Conservation (phyloP, 805 yeast genomes). For the Kockiozyma suomiensis region DNA sequence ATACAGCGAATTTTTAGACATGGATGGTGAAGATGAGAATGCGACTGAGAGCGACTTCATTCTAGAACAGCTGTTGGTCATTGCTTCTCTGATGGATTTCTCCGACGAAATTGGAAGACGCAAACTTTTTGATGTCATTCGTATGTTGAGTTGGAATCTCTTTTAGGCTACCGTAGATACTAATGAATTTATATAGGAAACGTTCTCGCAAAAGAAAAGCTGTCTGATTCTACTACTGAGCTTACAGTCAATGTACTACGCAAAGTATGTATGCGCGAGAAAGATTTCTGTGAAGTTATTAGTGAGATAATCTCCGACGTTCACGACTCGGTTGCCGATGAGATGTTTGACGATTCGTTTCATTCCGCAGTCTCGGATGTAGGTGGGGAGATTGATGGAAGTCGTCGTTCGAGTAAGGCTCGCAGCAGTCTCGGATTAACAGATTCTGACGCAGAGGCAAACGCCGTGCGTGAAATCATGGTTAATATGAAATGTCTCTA, state of each 20-base stretch:
- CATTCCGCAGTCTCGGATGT: slow-evolving; percentile 50
- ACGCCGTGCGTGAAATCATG: slow-evolving; percentile 33
- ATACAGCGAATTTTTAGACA: slow-evolving; percentile 49
- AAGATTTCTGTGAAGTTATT: slow-evolving; percentile 80
- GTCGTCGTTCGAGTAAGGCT: slow-evolving; percentile 5
- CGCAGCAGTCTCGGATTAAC: slow-evolving; percentile 9
- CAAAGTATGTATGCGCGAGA: slow-evolving; percentile 72
- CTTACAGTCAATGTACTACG: slow-evolving; percentile 66
- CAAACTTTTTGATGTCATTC: slow-evolving; percentile 61
- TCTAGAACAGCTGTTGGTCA: slow-evolving; percentile 67
- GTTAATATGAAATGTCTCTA: slow-evolving; percentile 58
- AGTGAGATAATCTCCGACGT: slow-evolving; percentile 86
- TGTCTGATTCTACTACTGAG: slow-evolving; percentile 57
- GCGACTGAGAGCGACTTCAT: slow-evolving; percentile 68
- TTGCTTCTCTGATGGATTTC: slow-evolving; percentile 75
- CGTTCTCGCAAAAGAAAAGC: slow-evolving; percentile 53
- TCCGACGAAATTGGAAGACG: slow-evolving; percentile 91
- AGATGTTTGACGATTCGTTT: slow-evolving; percentile 50
- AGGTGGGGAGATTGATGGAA: not conserved
- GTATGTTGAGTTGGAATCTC: slow-evolving; percentile 37
- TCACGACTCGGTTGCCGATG: slow-evolving; percentile 59
- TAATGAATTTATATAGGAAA: slow-evolving; percentile 8
- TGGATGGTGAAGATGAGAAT: slow-evolving; percentile 46
- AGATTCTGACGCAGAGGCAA: slow-evolving; percentile 34
- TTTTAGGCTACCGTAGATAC: too few relatives aligned